Conservation (phyloP, 2,329 filamentous ascomycete genomes). For the Colletotrichum viniferum region DNA sequence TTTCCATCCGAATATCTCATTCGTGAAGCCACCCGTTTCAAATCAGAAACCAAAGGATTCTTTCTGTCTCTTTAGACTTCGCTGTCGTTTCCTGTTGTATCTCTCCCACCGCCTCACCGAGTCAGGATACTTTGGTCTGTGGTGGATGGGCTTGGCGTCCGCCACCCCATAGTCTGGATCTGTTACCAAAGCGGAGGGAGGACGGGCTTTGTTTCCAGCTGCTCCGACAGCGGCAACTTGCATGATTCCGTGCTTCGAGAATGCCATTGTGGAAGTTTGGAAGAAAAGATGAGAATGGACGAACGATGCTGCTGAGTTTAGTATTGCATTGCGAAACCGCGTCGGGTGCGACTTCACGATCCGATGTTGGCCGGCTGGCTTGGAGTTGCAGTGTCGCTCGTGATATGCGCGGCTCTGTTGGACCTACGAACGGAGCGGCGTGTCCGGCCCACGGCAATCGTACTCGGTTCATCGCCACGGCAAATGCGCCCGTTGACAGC, state of each 20-base stretch:
- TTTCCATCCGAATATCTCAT: background rate
- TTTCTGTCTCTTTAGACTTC: background rate
- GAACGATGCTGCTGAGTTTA: background rate
- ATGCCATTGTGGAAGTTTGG: background rate
- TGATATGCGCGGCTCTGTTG: background rate
- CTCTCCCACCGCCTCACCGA: background rate
- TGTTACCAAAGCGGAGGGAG: background rate
- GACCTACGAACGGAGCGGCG: background rate
- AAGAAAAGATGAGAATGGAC: background rate
- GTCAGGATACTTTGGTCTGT: background rate
- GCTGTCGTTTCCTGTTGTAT: background rate
- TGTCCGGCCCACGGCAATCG: background rate
- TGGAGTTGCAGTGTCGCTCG: background rate
- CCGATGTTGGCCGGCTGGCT: background rate
- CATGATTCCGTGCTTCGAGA: background rate
- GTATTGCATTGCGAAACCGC: background rate
- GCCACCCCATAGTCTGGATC: background rate
- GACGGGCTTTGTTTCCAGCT: background rate
- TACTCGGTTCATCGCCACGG: background rate
- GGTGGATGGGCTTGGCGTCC: background rate
- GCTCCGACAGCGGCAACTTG: background rate
- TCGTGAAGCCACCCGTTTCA: slow-evolving; percentile 7
- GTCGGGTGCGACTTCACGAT: background rate
- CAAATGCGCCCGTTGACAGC: background rate
- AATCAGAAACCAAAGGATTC: background rate